Conservation (phyloP, 495 filamentous ascomycete genomes). For the Neurospora hispaniola region DNA sequence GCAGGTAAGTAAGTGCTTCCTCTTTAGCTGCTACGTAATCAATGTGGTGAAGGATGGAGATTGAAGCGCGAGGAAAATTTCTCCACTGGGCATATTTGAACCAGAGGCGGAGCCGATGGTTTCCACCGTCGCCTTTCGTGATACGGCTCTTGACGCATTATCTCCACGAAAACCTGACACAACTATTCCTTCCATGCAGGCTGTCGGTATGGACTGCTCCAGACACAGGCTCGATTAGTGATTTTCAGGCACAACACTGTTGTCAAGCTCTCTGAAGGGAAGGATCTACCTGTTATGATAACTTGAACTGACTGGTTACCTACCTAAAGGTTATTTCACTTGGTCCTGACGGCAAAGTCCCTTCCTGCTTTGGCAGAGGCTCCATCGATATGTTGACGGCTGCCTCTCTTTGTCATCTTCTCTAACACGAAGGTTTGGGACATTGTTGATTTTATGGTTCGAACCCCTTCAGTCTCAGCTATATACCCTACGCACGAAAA, state of each 20-base stretch:
- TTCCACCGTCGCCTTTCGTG: neutral
- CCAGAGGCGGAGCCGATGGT: neutral
- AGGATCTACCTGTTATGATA: neutral
- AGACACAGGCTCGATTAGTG: neutral
- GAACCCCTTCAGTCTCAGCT: too few species aligned
- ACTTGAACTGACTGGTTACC: neutral
- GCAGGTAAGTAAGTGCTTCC: neutral
- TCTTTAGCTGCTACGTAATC: neutral
- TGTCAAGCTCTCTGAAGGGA: neutral
- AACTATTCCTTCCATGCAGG: too few species aligned
- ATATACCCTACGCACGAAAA: neutral
- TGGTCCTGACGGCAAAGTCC: too few species aligned
- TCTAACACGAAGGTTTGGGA: neutral
- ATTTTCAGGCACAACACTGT: too few species aligned
- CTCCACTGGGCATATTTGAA: neutral
- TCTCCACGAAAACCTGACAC: too few species aligned
- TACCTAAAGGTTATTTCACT: too few species aligned
- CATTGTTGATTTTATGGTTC: neutral
- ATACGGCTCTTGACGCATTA: too few species aligned
- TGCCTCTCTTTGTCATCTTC: neutral
- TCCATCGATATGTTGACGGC: too few species aligned
- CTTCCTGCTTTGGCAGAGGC: neutral
- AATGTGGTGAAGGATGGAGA: neutral
- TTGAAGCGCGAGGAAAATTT: neutral
- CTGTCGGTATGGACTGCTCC: neutral